Conservation (phyloP, 352 stramenopile species). For the Achlya hypogyna region DNA sequence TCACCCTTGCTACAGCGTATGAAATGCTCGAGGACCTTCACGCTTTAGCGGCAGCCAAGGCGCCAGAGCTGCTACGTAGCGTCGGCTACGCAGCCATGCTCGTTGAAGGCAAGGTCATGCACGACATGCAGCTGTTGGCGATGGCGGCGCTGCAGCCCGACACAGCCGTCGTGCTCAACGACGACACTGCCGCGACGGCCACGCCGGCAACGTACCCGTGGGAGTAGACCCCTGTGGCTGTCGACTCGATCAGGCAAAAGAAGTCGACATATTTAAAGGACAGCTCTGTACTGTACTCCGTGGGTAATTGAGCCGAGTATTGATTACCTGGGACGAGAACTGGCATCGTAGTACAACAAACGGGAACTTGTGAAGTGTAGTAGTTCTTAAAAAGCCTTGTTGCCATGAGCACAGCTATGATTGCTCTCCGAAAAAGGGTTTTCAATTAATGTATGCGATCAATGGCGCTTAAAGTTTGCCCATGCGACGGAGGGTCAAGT, state of each 20-base stretch:
- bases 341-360: no score
- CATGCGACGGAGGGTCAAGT: no score
- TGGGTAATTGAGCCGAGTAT: no score
- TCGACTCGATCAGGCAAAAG: background rate
- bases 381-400: no score
- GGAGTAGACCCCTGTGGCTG: background rate
- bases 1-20: constrained; percentile 2
- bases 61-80: background rate
- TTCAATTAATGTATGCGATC: no score
- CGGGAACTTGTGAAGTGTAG: no score
- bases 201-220: background rate
- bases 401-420: no score
- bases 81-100: background rate
- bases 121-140: background rate
- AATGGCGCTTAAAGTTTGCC: no score
- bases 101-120: constrained; percentile 5
- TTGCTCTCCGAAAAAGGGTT: no score
- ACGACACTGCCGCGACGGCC: background rate
- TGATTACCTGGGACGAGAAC: no score
- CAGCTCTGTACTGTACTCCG: no score
- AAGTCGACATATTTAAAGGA: background rate
- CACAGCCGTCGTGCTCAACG: background rate
- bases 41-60: constrained; percentile 5
- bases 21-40: constrained; percentile 2
- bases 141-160: background rate